These are phyloP conservation scores for Aspergillus asperescens DNA, from an alignment of 495 filamentous ascomycete species.

Conservation along the genomic window DNA sequence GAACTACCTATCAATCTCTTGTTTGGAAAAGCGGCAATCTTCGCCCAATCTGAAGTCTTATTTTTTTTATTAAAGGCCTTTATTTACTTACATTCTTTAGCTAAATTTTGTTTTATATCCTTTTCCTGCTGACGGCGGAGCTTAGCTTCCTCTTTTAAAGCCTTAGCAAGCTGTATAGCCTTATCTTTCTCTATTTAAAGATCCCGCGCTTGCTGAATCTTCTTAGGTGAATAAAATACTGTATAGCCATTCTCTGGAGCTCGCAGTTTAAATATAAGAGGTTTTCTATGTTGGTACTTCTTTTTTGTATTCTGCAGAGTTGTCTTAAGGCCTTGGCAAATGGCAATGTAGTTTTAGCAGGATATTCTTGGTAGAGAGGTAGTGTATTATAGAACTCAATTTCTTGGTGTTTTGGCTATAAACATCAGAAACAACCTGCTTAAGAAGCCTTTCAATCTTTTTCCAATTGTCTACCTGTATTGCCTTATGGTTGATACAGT, in stretches of 20 bases:
- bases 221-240: too few relatives aligned
- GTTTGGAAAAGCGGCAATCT: too few relatives aligned
- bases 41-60: too few relatives aligned
- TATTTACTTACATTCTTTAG: background rate
- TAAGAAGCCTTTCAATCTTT: constrained; percentile 3
- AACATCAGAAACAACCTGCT: background rate
- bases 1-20: too few relatives aligned
- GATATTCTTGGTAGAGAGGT: background rate
- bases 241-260: background rate
- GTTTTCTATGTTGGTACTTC: background rate
- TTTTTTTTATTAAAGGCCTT: too few relatives aligned
- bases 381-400: background rate
- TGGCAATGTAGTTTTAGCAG: background rate
- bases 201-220: constrained; percentile 2
- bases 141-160: background rate
- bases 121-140: background rate
- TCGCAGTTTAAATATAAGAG: too few relatives aligned
- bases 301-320: background rate
- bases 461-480: background rate
- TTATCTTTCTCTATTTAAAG: background rate
- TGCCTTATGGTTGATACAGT: background rate
- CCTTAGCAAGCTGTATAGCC: background rate
- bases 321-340: background rate
- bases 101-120: background rate
- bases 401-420: constrained; percentile 6